Conservation (phyloP, 2,329 filamentous ascomycete species). For the Curvularia eragrostidis region DNA sequence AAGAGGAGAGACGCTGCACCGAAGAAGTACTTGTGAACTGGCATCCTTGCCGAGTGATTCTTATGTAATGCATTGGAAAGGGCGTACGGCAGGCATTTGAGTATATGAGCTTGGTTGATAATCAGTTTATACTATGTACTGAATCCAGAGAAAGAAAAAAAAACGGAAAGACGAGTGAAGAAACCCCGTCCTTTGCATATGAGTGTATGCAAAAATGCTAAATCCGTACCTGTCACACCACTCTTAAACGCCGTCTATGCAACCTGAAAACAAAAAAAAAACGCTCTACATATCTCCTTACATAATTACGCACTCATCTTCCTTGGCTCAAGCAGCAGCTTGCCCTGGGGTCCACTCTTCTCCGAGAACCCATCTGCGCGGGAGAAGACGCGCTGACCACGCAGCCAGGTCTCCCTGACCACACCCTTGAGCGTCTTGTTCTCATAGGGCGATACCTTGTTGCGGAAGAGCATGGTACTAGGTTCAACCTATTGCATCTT, state of each 20-base stretch:
- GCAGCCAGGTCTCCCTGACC: conserved; percentile 84
- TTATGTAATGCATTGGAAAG: not conserved
- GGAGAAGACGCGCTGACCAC: conserved; percentile 76
- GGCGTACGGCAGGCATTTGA: not conserved
- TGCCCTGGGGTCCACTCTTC: conserved; percentile 59
- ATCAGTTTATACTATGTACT: not conserved
- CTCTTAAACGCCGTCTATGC: conserved; percentile 11
- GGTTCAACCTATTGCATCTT: conserved; percentile 48
- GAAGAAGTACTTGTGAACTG: conserved; percentile 83
- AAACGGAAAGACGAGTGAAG: not conserved
- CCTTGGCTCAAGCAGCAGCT: conserved; percentile 60
- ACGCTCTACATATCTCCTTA: no score
- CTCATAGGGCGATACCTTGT: conserved; percentile 90
- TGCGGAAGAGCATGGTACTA: conserved; percentile 93
- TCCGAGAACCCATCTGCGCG: conserved; percentile 69
- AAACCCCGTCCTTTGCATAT: not conserved
- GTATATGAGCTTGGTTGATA: not conserved
- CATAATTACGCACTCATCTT: conserved; percentile 18
- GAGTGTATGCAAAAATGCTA: not conserved
- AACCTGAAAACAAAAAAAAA: not conserved
- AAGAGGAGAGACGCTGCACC: conserved; percentile 74
- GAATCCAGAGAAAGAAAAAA: not conserved
- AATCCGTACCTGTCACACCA: not conserved
- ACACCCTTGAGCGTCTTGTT: conserved; percentile 78
- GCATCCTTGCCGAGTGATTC: not conserved